Evolutionary conservation across 371 early-diverging fungal genomes (phyloP), one percentile per base, ranked within the genome.

Genomic region (Chytridiales sp.): DNA sequence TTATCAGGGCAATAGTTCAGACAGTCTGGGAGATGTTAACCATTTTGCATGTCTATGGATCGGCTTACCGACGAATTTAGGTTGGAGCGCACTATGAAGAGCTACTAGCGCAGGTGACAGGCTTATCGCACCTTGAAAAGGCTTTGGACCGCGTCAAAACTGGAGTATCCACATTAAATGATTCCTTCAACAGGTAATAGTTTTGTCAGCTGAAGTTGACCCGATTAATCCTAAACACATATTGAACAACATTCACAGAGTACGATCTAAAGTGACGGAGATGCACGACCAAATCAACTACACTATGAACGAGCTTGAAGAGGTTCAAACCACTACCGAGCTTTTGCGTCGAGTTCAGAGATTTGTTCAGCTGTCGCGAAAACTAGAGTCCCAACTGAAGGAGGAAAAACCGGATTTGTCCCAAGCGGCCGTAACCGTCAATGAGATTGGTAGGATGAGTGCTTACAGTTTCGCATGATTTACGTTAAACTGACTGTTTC

Each of bases 41-140:
- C 21, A 26, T 15, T 55, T 19, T 55, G 15, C 15, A 21, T 19
- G 13, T 21, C 30, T 51, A 43, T n/a, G 6, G 3, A 26, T 30
- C 29, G 21, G 35, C 27, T 27, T 9, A 29, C 19, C 6, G 6
- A 27, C 27, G 26, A 26, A 21, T 6, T 41, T 73, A 89, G 90
- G 87, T 90, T 17, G 74, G 84, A 2, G 58, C 71, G 9, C 83
- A 90, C 62, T 87, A 89, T 63, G 87, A 87, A 56, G 83, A 78
- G 24, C 73, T 90, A 4, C 59, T 90, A 30, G 75, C 77, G 13
- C 87, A 89, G 67, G 86, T 87, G n/a, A 79, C 81, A 21, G 88
- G 87, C 1, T 80, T 88, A 22, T 78, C 84, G 46, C 78, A 80
- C 27, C 66, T 89, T 13, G 89, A 87, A 50, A 65, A 63, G 0